Evolutionary conservation across 768 basidiomycete genomes (phyloP), one percentile per base, ranked within the genome.

Genomic region (Leccinum barrowsii): DNA sequence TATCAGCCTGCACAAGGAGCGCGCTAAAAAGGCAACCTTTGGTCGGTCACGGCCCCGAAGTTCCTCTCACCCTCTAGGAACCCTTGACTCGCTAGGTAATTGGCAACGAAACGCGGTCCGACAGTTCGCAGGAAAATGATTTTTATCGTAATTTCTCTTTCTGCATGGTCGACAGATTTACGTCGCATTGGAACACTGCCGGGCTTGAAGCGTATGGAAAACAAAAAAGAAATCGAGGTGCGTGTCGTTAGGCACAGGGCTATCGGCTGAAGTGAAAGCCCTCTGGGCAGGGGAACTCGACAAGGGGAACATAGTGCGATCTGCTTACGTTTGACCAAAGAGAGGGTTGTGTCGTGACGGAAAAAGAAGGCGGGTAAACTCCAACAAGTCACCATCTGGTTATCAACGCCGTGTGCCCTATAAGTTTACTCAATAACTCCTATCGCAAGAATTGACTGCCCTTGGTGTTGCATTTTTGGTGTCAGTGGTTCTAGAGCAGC

Each of bases 391-490:
- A 22, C 19, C 21, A 54, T 51, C 48, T 54, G 56, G 49, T n/a
- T 52, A 48, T 26, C 59, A 42, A 47, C 17, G 28, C 32, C 50
- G 21, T 52, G 57, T 48, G 50, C 56, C 55, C 58, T 67, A 56
- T 56, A 66, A 59, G 21, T 57, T 56, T 12, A 26, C 52, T 58
- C 37, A 24, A 32, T 50, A 30, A n/a, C 42, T 52, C 57, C 55
- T 49, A 52, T 67, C 53, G 56, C 59, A 54, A 37, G 47, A 57
- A 50, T 30, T 26, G 34, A 55, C 58, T 32, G 54, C 59, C 62
- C 58, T 58, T 56, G 52, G 58, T 34, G 40, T 40, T 46, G 22
- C 30, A 49, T 58, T 30, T 48, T 28, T 35, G 54, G 42, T 49
- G 35, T 44, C 52, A 44, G 50, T 28, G 24, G 7, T 48, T 26